Percentiles rank a stretch among this genome's conserved stretches.
These are phyloP conservation scores for Digitaria exilis DNA, from an alignment of 202 grass and related monocot genomes.

Conservation along the genomic window DNA sequence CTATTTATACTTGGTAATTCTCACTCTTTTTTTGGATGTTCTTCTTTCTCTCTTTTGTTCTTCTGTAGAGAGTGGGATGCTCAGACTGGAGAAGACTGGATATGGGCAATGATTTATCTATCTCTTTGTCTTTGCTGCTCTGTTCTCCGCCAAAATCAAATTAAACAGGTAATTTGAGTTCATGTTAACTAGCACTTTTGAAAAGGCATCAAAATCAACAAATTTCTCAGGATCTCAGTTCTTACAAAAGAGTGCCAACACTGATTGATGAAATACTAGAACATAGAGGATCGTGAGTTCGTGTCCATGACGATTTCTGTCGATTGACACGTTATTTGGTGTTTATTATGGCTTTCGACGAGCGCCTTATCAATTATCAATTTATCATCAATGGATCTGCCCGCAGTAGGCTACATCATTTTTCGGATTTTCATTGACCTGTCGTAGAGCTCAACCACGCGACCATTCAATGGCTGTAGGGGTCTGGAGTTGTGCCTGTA, in stretches of 20 bases:
- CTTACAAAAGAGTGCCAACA: too few relatives aligned
- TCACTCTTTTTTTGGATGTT: too few relatives aligned
- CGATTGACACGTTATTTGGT: not conserved
- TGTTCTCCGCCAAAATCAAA: too few relatives aligned
- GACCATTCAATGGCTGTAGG: conserved; percentile 47
- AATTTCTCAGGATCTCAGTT: not conserved
- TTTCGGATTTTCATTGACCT: conserved; percentile 8
- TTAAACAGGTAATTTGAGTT: too few relatives aligned
- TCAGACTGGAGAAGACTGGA: too few relatives aligned
- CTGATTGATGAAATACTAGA: too few relatives aligned
- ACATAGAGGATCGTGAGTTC: not conserved
- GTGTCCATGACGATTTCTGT: not conserved
- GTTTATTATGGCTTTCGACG: not conserved
- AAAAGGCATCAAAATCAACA: not conserved
- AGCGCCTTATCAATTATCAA: not conserved
- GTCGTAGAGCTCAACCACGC: conserved; percentile 63
- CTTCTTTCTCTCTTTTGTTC: too few relatives aligned
- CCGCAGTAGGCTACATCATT: not conserved
- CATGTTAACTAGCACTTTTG: not conserved
- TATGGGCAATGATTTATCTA: too few relatives aligned
- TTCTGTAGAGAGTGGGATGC: too few relatives aligned
- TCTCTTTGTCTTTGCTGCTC: too few relatives aligned
- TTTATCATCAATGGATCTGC: not conserved
- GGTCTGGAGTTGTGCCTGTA: conserved; percentile 71
- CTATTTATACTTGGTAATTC: too few relatives aligned